Conservation (phyloP, 306 rosid genomes). For the Macrotyloma uniflorum region DNA sequence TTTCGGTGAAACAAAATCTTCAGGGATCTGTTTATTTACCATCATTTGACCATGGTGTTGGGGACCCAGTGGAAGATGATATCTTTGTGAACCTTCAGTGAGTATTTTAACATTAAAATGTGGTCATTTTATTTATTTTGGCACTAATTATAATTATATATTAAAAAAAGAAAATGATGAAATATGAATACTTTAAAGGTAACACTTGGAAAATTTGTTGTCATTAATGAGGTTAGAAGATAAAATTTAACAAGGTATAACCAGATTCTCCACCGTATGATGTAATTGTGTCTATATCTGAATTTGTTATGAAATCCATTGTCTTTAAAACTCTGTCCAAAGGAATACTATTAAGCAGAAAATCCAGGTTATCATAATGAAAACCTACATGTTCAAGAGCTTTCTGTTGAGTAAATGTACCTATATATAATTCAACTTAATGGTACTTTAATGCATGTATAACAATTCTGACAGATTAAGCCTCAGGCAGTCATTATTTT, state of each 20-base stretch:
- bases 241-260: not conserved
- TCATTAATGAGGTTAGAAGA: not conserved
- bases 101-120: constrained; percentile 49
- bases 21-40: constrained; percentile 96
- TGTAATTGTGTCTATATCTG: not conserved
- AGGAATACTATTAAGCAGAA: not conserved
- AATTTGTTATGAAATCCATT: not conserved
- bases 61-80: constrained; percentile 91
- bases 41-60: constrained; percentile 92
- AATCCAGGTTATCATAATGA: not conserved
- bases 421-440: not conserved
- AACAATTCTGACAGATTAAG: not conserved
- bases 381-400: not conserved
- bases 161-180: constrained; percentile 18
- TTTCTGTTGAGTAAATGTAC: not conserved
- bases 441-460: constrained; percentile 1
- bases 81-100: constrained; percentile 76
- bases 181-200: constrained; percentile 12
- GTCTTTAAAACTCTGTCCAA: constrained; percentile 14
- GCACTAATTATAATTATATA: not conserved
- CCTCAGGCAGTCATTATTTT: not conserved
- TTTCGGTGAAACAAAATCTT: constrained; percentile 47
- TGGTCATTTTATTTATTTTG: constrained; percentile 1
- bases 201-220: not conserved
- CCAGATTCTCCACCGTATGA: not conserved